Evolutionary conservation across 257 asterid species (phyloP).

Genomic region (Buddleja alternifolia): DNA sequence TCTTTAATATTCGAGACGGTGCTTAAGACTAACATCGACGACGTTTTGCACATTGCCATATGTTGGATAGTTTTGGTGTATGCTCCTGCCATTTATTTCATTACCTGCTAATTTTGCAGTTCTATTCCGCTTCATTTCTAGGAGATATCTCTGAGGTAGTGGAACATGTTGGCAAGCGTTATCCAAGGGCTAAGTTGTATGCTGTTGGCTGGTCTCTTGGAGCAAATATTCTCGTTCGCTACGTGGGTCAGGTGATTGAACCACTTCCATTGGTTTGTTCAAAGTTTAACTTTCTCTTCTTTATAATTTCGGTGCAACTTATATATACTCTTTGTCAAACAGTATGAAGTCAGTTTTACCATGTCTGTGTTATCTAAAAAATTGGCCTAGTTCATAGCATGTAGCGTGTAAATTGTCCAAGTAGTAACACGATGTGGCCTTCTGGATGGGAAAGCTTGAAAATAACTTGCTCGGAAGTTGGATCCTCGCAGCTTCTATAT

Average conservation of each 20-base stretch:
- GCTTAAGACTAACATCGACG: not conserved
- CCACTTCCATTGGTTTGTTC: not conserved
- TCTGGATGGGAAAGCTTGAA: not conserved
- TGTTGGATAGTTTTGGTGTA: constrained; percentile 5
- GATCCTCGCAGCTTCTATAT: not conserved
- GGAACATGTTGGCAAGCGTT: constrained; percentile 62
- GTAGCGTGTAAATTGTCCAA: not conserved
- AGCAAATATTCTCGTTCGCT: constrained; percentile 93
- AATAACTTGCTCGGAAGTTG: too few species aligned
- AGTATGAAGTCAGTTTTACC: not conserved
- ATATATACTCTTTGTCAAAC: not conserved
- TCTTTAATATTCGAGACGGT: constrained; percentile 13
- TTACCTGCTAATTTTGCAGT: constrained; percentile 58
- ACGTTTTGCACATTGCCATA: not conserved
- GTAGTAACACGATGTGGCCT: not conserved
- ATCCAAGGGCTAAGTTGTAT: constrained; percentile 78
- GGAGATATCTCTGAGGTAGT: constrained; percentile 90
- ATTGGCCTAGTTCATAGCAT: not conserved
- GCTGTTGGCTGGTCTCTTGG: constrained; percentile 98
- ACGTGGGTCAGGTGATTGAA: constrained; percentile 74
- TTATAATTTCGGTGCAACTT: not conserved
- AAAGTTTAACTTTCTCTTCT: constrained; percentile 1
- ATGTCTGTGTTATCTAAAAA: not conserved
- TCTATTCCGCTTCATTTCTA: constrained; percentile 96
- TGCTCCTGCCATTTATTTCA: constrained; percentile 23